phyloP scores from a whole-genome alignment of 2,329 filamentous ascomycete genomes.

The Cytospora leucostoma region DNA sequence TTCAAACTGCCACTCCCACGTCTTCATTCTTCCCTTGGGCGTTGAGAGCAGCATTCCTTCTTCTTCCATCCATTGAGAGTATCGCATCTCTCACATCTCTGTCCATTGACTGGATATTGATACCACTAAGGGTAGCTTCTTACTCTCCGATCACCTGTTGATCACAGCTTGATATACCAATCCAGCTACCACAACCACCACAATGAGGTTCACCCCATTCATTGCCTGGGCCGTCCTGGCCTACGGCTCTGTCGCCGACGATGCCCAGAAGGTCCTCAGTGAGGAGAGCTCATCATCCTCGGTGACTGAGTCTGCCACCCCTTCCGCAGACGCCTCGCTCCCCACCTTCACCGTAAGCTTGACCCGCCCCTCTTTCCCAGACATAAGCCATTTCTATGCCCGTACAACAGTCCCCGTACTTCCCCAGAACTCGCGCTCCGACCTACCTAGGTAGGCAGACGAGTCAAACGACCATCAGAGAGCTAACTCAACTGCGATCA shows the following conservation, averaged over 20 bases:
- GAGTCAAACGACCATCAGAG: background rate
- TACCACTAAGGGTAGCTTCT: constrained; percentile 14
- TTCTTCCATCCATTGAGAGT: constrained; percentile 37
- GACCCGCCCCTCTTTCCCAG: constrained; percentile 12
- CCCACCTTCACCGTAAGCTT: constrained; percentile 84
- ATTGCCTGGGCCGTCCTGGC: constrained; percentile 74
- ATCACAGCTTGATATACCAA: constrained; percentile 18
- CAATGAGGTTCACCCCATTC: constrained; percentile 82
- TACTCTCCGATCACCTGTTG: constrained; percentile 18
- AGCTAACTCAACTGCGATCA: constrained; percentile 13
- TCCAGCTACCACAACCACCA: constrained; percentile 39
- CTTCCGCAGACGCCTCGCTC: constrained; percentile 63
- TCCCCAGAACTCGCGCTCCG: background rate
- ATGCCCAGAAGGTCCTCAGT: constrained; percentile 58
- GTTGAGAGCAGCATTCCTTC: constrained; percentile 39
- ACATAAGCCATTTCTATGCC: background rate
- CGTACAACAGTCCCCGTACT: background rate
- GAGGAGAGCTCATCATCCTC: constrained; percentile 44
- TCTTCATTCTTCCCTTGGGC: constrained; percentile 37
- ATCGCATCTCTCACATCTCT: constrained; percentile 32
- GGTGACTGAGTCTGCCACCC: constrained; percentile 50
- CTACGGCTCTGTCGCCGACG: constrained; percentile 69
- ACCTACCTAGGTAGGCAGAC: background rate
- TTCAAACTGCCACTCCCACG: constrained; percentile 3
- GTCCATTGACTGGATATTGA: constrained; percentile 28